Percentiles rank a stretch among this genome's conserved stretches.
Conservation (phyloP, 2,329 filamentous ascomycete species). For the Venturia carpophila region DNA sequence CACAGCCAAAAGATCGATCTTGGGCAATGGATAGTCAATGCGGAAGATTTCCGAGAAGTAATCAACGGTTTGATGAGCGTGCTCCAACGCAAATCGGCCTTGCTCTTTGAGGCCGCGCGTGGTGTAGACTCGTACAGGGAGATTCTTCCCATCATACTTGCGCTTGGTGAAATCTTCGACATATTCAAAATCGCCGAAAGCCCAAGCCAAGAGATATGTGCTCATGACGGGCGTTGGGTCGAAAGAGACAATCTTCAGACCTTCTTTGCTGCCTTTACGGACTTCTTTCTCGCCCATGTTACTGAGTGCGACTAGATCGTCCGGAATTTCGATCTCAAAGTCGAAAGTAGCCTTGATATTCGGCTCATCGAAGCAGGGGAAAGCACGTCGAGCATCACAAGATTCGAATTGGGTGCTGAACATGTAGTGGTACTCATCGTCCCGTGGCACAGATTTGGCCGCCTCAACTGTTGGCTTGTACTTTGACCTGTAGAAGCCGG, state of each 20-base stretch:
- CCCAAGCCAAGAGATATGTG: constrained; percentile 84
- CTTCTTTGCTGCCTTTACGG: constrained; percentile 58
- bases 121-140: constrained; percentile 93
- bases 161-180: constrained; percentile 85
- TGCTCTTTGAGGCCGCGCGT: constrained; percentile 91
- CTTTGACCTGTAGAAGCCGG: constrained; percentile 87
- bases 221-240: constrained; percentile 85
- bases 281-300: constrained; percentile 87
- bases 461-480: constrained; percentile 75
- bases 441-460: constrained; percentile 68
- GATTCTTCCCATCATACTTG: constrained; percentile 80
- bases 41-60: constrained; percentile 94
- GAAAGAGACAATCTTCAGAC: constrained; percentile 62
- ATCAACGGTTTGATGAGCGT: constrained; percentile 88
- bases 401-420: constrained; percentile 97
- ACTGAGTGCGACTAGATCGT: constrained; percentile 79
- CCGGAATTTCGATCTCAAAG: constrained; percentile 83
- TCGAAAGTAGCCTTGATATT: constrained; percentile 96
- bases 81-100: constrained; percentile 79
- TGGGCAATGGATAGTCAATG: constrained; percentile 87
- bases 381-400: constrained; percentile 87
- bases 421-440: constrained; percentile 56
- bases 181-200: constrained; percentile 93
- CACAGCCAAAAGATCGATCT: constrained; percentile 82
- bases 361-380: constrained; percentile 97